Percentiles rank a stretch among this genome's conserved stretches.
Conservation (phyloP, 139 green algal genomes). For the Coelastrella sp. region DNA sequence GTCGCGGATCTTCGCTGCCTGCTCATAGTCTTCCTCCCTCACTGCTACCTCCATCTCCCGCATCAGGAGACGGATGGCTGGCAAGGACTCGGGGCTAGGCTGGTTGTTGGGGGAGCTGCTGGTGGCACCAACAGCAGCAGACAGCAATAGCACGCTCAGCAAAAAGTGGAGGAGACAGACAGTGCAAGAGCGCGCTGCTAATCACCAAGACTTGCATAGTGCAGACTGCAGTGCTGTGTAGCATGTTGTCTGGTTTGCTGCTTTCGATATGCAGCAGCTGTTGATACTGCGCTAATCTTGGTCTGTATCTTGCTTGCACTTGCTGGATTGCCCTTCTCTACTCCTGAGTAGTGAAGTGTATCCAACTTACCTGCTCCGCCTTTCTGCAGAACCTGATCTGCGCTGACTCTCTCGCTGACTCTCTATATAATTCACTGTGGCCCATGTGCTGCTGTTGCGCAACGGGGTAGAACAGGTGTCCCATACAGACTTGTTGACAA, state of each 20-base stretch:
- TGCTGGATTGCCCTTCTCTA: too few relatives aligned
- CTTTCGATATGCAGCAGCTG: too few relatives aligned
- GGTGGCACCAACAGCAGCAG: background rate
- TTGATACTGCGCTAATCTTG: too few relatives aligned
- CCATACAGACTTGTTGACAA: conserved; percentile 65
- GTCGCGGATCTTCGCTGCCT: conserved; percentile 66
- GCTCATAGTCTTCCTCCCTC: conserved; percentile 69
- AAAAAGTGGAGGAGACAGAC: too few relatives aligned
- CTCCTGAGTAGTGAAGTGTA: too few relatives aligned
- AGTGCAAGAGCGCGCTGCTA: too few relatives aligned
- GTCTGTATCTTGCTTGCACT: too few relatives aligned
- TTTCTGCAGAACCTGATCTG: background rate
- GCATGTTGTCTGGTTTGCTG: too few relatives aligned
- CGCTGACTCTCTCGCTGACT: conserved; percentile 19
- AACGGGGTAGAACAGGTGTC: conserved; percentile 25
- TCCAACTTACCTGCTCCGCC: conserved; percentile 23
- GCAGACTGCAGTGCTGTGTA: too few relatives aligned
- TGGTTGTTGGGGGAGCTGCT: background rate
- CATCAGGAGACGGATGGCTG: conserved; percentile 78
- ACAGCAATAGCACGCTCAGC: too few relatives aligned
- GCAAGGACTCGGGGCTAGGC: conserved; percentile 65
- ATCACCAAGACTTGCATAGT: background rate
- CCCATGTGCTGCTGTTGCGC: conserved; percentile 46
- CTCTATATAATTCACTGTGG: conserved; percentile 31
- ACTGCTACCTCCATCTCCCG: conserved; percentile 76